Evolutionary conservation across 192 early-diverging fungal genomes (phyloP).

Genomic region (Dissophora globulifera): DNA sequence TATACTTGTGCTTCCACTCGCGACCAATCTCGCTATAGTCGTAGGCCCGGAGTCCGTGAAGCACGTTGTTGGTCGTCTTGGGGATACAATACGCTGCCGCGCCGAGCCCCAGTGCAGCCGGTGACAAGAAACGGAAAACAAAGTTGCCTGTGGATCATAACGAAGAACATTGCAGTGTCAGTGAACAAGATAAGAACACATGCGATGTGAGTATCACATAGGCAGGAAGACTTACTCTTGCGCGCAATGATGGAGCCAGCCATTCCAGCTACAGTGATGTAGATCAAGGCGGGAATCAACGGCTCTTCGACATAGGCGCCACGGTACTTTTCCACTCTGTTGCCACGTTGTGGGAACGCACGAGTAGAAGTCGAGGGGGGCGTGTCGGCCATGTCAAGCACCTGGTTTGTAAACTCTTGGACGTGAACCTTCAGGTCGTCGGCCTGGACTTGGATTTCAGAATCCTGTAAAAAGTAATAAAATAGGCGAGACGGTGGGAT

Average conservation of each 20-base stretch:
- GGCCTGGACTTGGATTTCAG: conserved; percentile 20
- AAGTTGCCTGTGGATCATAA: conserved; percentile 42
- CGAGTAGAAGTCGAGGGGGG: no score
- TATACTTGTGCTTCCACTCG: conserved; percentile 28
- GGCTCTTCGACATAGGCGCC: conserved; percentile 38
- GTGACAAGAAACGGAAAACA: conserved; percentile 37
- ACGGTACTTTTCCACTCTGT: neutral
- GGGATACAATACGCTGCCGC: conserved; percentile 43
- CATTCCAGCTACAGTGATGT: conserved; percentile 28
- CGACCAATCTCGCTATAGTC: conserved; percentile 24
- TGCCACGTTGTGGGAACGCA: neutral
- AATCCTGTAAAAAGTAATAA: conserved; percentile 11
- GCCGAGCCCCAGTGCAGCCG: conserved; percentile 22
- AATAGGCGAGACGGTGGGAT: neutral
- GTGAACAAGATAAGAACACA: no score
- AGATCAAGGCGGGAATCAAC: conserved; percentile 33
- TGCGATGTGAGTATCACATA: neutral
- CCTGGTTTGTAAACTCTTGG: conserved; percentile 43
- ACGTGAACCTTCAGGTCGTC: conserved; percentile 38
- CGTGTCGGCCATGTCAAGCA: conserved; percentile 31
- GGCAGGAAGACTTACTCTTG: conserved; percentile 27
- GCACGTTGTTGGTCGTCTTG: conserved; percentile 43
- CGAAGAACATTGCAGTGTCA: no score
- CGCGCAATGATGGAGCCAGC: conserved; percentile 41
- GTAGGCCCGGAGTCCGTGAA: conserved; percentile 20